Conservation (phyloP, 768 basidiomycete species). For the Tricholoma saponaceum region DNA sequence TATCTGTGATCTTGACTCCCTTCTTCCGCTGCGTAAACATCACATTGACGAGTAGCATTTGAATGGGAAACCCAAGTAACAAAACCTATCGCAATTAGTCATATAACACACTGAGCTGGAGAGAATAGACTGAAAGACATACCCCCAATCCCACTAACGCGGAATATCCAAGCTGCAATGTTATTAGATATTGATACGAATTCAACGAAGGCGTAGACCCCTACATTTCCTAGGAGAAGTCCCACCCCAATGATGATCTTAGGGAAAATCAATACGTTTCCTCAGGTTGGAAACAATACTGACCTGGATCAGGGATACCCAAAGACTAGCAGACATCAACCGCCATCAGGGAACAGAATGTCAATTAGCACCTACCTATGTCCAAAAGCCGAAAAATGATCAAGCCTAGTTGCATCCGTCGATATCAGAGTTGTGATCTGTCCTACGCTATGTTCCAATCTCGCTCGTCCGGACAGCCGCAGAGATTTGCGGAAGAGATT, state of each 20-base stretch:
- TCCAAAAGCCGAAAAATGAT: slow-evolving; percentile 24
- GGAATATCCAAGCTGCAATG: slow-evolving; percentile 58
- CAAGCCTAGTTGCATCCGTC: slow-evolving; percentile 41
- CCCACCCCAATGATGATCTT: slow-evolving; percentile 56
- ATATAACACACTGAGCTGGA: not conserved
- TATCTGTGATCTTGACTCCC: slow-evolving; percentile 63
- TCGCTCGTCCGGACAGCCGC: slow-evolving; percentile 41
- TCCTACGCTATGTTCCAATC: slow-evolving; percentile 40
- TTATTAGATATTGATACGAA: not conserved
- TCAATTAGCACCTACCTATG: slow-evolving; percentile 21
- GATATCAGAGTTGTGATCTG: slow-evolving; percentile 48
- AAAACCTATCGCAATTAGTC: slow-evolving; percentile 33
- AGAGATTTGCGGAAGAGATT: slow-evolving; percentile 45
- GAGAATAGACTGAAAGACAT: slow-evolving; percentile 13
- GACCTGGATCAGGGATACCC: slow-evolving; percentile 30
- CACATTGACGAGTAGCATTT: slow-evolving; percentile 44
- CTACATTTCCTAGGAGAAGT: slow-evolving; percentile 57
- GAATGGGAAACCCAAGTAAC: slow-evolving; percentile 55
- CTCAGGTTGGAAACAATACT: too few relatives aligned
- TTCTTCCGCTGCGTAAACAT: slow-evolving; percentile 52
- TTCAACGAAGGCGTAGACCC: slow-evolving; percentile 13
- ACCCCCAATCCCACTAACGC: slow-evolving; percentile 61
- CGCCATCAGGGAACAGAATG: too few relatives aligned
- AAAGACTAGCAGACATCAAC: slow-evolving; percentile 18
- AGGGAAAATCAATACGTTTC: not conserved